Conservation (phyloP, 371 early-diverging fungal species). For the Mortierella sp. region DNA sequence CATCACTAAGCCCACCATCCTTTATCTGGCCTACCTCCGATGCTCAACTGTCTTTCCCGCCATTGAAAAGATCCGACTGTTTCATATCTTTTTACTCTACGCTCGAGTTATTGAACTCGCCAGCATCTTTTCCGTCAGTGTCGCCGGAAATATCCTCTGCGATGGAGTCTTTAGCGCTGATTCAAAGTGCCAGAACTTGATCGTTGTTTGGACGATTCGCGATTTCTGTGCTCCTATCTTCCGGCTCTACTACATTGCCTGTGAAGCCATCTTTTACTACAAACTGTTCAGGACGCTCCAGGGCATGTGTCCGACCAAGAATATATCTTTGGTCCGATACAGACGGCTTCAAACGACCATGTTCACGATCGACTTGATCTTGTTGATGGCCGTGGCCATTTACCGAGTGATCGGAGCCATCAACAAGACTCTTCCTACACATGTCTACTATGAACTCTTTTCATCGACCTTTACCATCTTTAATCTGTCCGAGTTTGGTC, state of each 20-base stretch:
- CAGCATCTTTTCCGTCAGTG: conserved; percentile 37
- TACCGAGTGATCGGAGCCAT: conserved; percentile 50
- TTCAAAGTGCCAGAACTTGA: conserved; percentile 22
- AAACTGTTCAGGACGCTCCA: conserved; percentile 37
- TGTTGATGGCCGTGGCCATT: conserved; percentile 42
- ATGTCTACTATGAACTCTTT: conserved; percentile 51
- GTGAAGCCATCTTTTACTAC: conserved; percentile 46
- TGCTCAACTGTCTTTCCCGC: conserved; percentile 49
- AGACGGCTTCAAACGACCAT: conserved; percentile 48
- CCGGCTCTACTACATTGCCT: conserved; percentile 45
- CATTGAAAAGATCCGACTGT: conserved; percentile 22
- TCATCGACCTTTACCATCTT: conserved; percentile 52
- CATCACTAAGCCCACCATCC: conserved; percentile 46
- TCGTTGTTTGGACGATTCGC: conserved; percentile 44
- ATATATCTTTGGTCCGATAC: conserved; percentile 32
- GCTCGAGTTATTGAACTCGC: conserved; percentile 44
- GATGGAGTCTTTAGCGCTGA: conserved; percentile 38
- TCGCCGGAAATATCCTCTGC: conserved; percentile 36
- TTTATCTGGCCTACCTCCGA: conserved; percentile 51
- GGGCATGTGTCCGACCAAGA: conserved; percentile 41
- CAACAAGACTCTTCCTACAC: conserved; percentile 38
- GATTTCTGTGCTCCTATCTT: conserved; percentile 47
- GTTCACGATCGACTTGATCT: conserved; percentile 38
- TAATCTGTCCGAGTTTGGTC: conserved; percentile 48
- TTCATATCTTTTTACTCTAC: conserved; percentile 37